These are phyloP conservation scores for Wickerhamomyces kurtzmanii DNA, from an alignment of 805 yeast species.

Conservation along the genomic window DNA sequence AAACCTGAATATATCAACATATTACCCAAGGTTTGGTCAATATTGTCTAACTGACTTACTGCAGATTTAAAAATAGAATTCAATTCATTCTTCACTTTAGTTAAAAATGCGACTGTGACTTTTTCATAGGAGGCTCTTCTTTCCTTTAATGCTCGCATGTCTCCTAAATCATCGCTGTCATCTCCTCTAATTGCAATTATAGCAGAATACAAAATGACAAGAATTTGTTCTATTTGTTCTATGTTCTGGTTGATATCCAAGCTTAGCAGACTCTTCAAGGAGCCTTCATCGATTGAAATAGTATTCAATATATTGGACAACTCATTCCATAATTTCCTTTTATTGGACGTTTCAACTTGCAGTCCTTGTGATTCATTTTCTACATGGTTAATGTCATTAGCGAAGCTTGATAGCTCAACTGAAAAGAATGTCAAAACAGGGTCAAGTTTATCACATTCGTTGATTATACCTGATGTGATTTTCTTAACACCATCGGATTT, in stretches of 20 bases:
- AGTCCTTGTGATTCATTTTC: conserved; percentile 73
- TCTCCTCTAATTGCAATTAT: conserved; percentile 51
- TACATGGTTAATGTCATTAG: conserved; percentile 58
- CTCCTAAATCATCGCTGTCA: conserved; percentile 33
- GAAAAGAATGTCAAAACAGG: conserved; percentile 45
- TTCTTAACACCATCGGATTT: conserved; percentile 31
- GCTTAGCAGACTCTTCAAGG: conserved; percentile 34
- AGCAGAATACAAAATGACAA: conserved; percentile 53
- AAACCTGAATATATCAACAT: conserved; percentile 37
- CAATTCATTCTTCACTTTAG: conserved; percentile 33
- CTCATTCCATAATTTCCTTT: conserved; percentile 64
- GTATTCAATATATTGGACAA: conserved; percentile 59
- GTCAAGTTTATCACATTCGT: conserved; percentile 46
- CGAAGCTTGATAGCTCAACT: conserved; percentile 53
- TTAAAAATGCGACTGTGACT: conserved; percentile 40
- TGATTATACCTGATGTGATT: conserved; percentile 31
- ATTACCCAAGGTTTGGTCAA: conserved; percentile 18
- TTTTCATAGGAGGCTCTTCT: conserved; percentile 50
- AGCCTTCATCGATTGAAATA: conserved; percentile 53
- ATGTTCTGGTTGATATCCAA: conserved; percentile 40
- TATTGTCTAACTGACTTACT: conserved; percentile 16
- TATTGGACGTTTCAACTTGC: conserved; percentile 77
- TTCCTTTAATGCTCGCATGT: conserved; percentile 66
- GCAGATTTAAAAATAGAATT: conserved; percentile 29
- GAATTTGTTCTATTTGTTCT: conserved; percentile 42